Evolutionary conservation across 1,284 basidiomycete genomes (phyloP).

Genomic region (Athelia sp.): DNA sequence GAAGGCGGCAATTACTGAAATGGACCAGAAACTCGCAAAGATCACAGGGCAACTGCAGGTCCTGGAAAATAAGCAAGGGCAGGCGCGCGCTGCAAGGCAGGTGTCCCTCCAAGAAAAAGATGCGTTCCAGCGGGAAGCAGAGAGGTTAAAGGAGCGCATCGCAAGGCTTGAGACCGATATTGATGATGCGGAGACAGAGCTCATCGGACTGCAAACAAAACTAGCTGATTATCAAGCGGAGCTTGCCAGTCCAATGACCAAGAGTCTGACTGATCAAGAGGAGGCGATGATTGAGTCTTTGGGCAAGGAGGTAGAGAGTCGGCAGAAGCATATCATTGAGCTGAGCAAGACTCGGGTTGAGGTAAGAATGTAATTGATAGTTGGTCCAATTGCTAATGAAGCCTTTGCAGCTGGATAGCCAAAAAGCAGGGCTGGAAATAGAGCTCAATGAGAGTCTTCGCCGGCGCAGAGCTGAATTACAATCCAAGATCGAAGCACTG

Average conservation of each 20-base stretch:
- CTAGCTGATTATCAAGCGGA: constrained; percentile 69
- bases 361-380: constrained; percentile 37
- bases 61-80: constrained; percentile 64
- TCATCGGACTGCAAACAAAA: constrained; percentile 53
- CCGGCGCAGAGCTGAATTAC: constrained; percentile 75
- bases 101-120: constrained; percentile 62
- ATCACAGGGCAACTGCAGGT: constrained; percentile 74
- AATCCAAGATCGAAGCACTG: constrained; percentile 70
- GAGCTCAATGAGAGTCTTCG: constrained; percentile 89
- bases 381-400: constrained; percentile 3
- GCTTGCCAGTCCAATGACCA: constrained; percentile 70
- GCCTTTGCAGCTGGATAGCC: constrained; percentile 60
- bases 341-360: constrained; percentile 68
- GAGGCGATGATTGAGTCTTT: constrained; percentile 63
- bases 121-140: constrained; percentile 65
- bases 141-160: constrained; percentile 61
- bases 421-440: constrained; percentile 83
- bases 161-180: constrained; percentile 64
- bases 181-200: constrained; percentile 71
- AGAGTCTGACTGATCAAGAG: constrained; percentile 73
- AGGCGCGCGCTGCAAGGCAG: constrained; percentile 67
- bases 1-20: constrained; percentile 57
- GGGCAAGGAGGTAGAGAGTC: constrained; percentile 72
- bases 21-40: constrained; percentile 88
- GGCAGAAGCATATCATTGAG: constrained; percentile 68